Evolutionary conservation across 2,329 filamentous ascomycete species (phyloP).

Genomic region (Pseudocercospora cruenta): DNA sequence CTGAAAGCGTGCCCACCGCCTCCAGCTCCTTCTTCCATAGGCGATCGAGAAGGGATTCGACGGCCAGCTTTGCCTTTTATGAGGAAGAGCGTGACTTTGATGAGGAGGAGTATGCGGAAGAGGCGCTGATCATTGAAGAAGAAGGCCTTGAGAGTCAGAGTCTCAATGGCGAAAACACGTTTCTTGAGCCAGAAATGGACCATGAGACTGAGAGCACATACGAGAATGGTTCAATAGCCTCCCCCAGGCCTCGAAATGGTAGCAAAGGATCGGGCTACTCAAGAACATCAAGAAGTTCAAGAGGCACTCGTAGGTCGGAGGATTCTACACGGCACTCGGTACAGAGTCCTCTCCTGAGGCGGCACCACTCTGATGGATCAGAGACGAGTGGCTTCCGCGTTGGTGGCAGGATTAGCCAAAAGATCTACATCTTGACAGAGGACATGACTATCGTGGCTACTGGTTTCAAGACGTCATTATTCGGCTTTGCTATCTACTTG

Average conservation of each 20-base stretch:
- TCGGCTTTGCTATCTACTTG: slow-evolving; percentile 71
- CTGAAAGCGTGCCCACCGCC: slow-evolving; percentile 94
- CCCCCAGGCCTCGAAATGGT: slow-evolving; percentile 45
- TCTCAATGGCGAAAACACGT: slow-evolving; percentile 43
- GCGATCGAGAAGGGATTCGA: slow-evolving; percentile 78
- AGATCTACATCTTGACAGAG: slow-evolving; percentile 89
- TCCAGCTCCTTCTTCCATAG: slow-evolving; percentile 89
- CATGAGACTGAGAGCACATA: slow-evolving; percentile 16
- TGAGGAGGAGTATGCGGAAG: slow-evolving; percentile 56
- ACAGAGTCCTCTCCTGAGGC: slow-evolving; percentile 67
- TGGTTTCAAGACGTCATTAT: slow-evolving; percentile 77
- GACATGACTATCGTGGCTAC: slow-evolving; percentile 93
- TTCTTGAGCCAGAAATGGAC: slow-evolving; percentile 42
- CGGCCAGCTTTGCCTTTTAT: slow-evolving; percentile 86
- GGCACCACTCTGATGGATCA: slow-evolving; percentile 71
- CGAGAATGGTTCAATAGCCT: slow-evolving; percentile 25
- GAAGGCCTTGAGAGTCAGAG: slow-evolving; percentile 44
- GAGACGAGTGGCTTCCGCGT: slow-evolving; percentile 64
- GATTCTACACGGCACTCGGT: slow-evolving; percentile 25
- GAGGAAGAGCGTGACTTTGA: slow-evolving; percentile 66
- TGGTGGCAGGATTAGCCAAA: slow-evolving; percentile 75
- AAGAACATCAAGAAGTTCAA: slow-evolving; percentile 59
- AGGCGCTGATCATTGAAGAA: slow-evolving; percentile 51
- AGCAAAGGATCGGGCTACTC: slow-evolving; percentile 30
- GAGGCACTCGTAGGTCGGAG: slow-evolving; percentile 16